phyloP scores from a whole-genome alignment of 345 rosid species.

The Iberis pinnata region DNA sequence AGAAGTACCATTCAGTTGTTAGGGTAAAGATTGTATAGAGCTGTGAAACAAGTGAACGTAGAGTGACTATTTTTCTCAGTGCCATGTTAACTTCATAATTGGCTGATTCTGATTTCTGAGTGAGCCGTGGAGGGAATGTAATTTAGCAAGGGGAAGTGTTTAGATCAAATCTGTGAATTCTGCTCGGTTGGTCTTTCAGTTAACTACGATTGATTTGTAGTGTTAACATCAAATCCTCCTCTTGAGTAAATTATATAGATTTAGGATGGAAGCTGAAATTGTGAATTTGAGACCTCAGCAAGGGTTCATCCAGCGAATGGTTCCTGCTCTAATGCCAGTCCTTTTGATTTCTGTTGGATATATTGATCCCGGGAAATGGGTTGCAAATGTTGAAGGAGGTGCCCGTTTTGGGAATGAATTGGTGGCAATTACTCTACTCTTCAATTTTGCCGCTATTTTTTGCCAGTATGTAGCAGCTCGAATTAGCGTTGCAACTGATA shows the following conservation, averaged over 20 bases:
- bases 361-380: conserved; percentile 98
- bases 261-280: conserved; percentile 63
- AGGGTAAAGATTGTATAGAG: conserved; percentile 16
- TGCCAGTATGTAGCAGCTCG: conserved; percentile 82
- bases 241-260: conserved; percentile 8
- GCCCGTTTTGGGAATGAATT: conserved; percentile 78
- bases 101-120: conserved; percentile 8
- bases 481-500: conserved; percentile 69
- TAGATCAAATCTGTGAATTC: conserved; percentile 26
- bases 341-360: conserved; percentile 76
- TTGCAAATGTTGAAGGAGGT: conserved; percentile 81
- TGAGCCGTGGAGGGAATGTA: conserved; percentile 16
- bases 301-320: conserved; percentile 41
- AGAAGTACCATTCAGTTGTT: background rate
- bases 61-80: conserved; percentile 9
- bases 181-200: conserved; percentile 19
- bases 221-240: conserved; percentile 3
- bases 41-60: conserved; percentile 6
- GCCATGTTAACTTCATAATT: conserved; percentile 13
- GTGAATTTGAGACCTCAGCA: conserved; percentile 34
- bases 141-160: conserved; percentile 12
- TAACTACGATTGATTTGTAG: too few species aligned
- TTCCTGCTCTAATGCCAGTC: conserved; percentile 62
- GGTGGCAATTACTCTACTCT: conserved; percentile 52
- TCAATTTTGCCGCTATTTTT: conserved; percentile 75